Percentiles rank a stretch among this genome's conserved stretches.
Evolutionary conservation across 176 grass and related monocot species (phyloP).

Genomic region (Paspalum notatum): DNA sequence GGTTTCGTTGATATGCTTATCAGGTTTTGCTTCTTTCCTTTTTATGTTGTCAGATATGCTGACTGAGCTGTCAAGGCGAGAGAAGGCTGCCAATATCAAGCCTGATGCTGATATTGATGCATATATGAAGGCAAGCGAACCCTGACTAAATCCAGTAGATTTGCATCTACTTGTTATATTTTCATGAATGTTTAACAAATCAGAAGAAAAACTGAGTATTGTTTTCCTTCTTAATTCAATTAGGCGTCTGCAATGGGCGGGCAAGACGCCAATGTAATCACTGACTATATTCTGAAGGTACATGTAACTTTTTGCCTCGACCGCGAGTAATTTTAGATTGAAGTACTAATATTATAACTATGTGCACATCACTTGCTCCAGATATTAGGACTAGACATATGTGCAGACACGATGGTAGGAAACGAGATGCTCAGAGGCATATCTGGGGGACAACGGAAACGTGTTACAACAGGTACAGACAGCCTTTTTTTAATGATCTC

Average conservation of each 20-base stretch:
- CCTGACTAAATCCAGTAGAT: background rate
- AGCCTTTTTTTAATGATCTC: too few species aligned
- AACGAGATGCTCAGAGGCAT: too few species aligned
- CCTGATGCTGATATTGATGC: slow-evolving; percentile 6
- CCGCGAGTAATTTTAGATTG: background rate
- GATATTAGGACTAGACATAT: slow-evolving; percentile 17
- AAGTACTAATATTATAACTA: background rate
- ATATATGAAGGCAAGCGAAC: background rate
- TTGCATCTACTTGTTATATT: background rate
- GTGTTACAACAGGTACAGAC: too few species aligned
- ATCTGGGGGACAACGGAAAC: too few species aligned
- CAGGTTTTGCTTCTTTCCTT: background rate
- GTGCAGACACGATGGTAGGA: too few species aligned
- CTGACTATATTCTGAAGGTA: slow-evolving; percentile 78
- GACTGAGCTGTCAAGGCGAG: slow-evolving; percentile 1
- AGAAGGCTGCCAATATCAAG: background rate
- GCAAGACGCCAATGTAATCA: slow-evolving; percentile 59
- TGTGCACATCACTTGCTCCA: background rate
- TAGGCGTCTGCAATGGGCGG: slow-evolving; percentile 59
- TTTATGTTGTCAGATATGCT: background rate
- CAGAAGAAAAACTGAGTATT: background rate
- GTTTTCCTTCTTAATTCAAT: slow-evolving; percentile 27
- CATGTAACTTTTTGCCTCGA: background rate
- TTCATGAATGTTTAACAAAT: background rate
- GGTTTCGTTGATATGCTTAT: background rate